phyloP scores from a whole-genome alignment of 164 flowering plant species.

The Vitis rotundifolia region DNA sequence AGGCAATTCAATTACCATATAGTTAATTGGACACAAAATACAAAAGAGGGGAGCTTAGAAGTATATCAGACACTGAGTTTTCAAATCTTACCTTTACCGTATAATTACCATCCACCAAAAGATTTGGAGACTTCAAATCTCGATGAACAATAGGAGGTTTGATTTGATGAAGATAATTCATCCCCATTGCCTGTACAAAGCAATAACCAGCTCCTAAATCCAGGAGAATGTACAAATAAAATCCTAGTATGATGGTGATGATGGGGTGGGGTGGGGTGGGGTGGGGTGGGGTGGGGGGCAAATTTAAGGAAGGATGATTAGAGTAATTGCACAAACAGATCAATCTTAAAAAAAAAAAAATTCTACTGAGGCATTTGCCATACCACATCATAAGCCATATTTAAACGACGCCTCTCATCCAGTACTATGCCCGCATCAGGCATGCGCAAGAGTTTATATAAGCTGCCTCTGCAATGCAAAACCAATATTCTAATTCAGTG shows the following conservation, averaged over 20 bases:
- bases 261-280: too few relatives aligned
- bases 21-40: too few relatives aligned
- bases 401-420: constrained; percentile 88
- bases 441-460: constrained; percentile 82
- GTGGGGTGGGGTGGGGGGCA: too few relatives aligned
- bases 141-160: constrained; percentile 99
- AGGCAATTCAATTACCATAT: too few relatives aligned
- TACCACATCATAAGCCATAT: constrained; percentile 99
- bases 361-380: constrained; percentile 4
- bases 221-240: too few relatives aligned
- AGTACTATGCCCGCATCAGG: constrained; percentile 75
- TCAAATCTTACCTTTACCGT: constrained; percentile 80
- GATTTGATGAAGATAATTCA: constrained; percentile 96
- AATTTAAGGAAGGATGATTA: too few relatives aligned
- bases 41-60: too few relatives aligned
- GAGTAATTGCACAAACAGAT: too few relatives aligned
- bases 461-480: constrained; percentile 78
- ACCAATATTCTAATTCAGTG: neutral
- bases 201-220: too few relatives aligned
- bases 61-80: too few relatives aligned
- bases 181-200: constrained; percentile 85
- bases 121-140: constrained; percentile 97
- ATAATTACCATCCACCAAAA: constrained; percentile 88
- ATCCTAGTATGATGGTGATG: neutral
- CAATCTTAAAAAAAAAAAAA: neutral